Evolutionary conservation across 129 eudicot genomes (phyloP).

Genomic region (Centrapalus pauciflorus): DNA sequence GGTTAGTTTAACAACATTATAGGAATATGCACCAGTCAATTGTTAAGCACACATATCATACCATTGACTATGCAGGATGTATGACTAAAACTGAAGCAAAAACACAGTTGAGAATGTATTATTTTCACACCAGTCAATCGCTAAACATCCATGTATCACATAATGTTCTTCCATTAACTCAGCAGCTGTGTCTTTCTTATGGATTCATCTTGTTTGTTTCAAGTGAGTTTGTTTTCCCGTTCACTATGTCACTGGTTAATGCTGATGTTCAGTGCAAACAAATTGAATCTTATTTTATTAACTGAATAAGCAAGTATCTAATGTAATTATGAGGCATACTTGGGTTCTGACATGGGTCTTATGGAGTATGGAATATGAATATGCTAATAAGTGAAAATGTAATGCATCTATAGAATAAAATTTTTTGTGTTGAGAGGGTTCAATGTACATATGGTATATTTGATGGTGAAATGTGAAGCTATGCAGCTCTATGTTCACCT

Average conservation of each 20-base stretch:
- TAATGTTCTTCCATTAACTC: too few species aligned
- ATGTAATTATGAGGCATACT: neutral
- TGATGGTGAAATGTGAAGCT: slow-evolving; percentile 8
- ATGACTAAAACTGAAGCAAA: neutral
- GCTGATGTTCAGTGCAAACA: neutral
- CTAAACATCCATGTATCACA: too few species aligned
- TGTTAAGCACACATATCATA: slow-evolving; percentile 1
- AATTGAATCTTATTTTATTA: neutral
- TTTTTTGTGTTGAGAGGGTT: neutral
- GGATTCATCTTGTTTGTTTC: neutral
- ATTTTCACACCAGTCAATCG: too few species aligned
- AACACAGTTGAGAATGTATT: neutral
- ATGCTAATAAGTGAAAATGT: neutral
- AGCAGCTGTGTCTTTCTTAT: neutral
- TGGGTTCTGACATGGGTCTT: neutral
- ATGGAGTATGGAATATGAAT: too few species aligned
- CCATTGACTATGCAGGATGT: neutral
- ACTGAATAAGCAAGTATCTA: neutral
- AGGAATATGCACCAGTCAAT: neutral
- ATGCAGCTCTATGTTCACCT: neutral
- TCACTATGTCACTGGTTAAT: neutral
- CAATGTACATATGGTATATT: neutral
- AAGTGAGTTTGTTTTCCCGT: neutral
- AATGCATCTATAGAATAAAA: neutral
- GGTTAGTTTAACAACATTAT: slow-evolving; percentile 46